A percentile compares a stretch with the other conserved stretches of the same genome.
Evolutionary conservation across 2,329 filamentous ascomycete species (phyloP).

Genomic region (Penicillium palitans): DNA sequence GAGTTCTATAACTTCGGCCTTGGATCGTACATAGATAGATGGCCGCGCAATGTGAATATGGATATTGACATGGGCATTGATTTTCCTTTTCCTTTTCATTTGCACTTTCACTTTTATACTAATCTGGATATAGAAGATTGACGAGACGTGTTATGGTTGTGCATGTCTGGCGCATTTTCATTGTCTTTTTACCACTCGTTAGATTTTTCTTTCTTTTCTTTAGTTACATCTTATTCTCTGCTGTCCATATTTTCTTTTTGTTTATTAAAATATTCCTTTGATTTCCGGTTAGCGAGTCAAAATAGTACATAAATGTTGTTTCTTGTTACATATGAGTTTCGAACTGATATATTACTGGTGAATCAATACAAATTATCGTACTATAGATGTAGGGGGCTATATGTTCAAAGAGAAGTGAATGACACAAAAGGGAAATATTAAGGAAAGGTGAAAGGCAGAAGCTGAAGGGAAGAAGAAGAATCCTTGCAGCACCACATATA

Average conservation of each 20-base stretch:
- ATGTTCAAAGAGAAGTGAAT: not conserved
- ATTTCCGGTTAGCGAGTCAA: slow-evolving; percentile 7
- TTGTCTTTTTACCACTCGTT: slow-evolving; percentile 12
- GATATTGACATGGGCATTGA: slow-evolving; percentile 1
- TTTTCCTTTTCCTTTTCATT: not conserved
- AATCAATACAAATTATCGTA: not conserved
- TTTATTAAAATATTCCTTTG: not conserved
- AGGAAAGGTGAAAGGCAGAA: not conserved
- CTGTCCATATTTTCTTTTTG: not conserved
- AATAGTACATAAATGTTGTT: slow-evolving; percentile 4
- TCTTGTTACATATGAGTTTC: not conserved
- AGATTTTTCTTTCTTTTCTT: slow-evolving; percentile 2
- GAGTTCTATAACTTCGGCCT: slow-evolving; percentile 9
- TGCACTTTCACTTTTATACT: slow-evolving; percentile 3
- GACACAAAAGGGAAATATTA: not conserved
- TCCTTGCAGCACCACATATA: not conserved
- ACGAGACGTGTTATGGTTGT: slow-evolving; percentile 17
- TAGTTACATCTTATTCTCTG: slow-evolving; percentile 1
- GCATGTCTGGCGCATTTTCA: slow-evolving; percentile 18
- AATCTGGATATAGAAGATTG: slow-evolving; percentile 20
- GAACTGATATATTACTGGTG: not conserved
- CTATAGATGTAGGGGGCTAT: not conserved
- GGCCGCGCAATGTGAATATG: slow-evolving; percentile 6
- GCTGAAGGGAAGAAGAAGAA: not conserved
- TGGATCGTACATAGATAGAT: not conserved